Percentiles rank a stretch among this genome's conserved stretches.
Conservation (phyloP, 2,329 filamentous ascomycete species). For the Phyllosticta citribraziliensis region DNA sequence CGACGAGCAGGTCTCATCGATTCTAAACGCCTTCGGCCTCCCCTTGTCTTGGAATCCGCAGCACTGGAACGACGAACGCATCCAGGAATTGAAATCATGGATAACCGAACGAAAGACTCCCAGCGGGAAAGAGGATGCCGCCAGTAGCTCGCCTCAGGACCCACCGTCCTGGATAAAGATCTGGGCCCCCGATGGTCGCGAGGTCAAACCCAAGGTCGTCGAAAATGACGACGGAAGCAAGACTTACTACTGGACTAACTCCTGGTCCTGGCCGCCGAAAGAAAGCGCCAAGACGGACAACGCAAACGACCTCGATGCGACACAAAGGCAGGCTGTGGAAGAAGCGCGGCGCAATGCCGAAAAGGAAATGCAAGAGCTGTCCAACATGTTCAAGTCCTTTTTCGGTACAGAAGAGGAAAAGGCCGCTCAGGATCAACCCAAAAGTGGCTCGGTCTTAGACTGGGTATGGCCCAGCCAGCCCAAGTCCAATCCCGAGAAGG, state of each 20-base stretch:
- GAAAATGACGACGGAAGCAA: constrained; percentile 7
- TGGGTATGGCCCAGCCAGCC: neutral
- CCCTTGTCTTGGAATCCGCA: constrained; percentile 20
- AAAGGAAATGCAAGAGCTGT: constrained; percentile 1
- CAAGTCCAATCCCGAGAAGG: neutral
- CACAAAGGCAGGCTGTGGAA: neutral
- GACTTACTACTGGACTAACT: constrained; percentile 4
- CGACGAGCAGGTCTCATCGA: constrained; percentile 46
- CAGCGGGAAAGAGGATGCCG: neutral
- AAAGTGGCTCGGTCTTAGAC: neutral
- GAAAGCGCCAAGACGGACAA: neutral
- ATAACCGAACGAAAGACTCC: neutral
- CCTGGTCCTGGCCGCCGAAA: constrained; percentile 9
- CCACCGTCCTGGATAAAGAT: neutral
- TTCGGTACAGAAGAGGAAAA: neutral
- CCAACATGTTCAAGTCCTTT: neutral
- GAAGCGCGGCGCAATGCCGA: constrained; percentile 5
- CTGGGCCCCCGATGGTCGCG: neutral
- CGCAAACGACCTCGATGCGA: neutral
- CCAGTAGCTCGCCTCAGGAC: neutral
- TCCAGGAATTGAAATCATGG: neutral
- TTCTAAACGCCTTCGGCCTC: constrained; percentile 42
- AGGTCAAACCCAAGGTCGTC: constrained; percentile 8
- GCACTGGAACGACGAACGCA: constrained; percentile 16
- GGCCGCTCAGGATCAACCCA: neutral